A percentile compares a stretch with the other conserved stretches of the same genome.
These are phyloP conservation scores for Penicillium turbatum DNA, from an alignment of 495 filamentous ascomycete species.

Conservation along the genomic window DNA sequence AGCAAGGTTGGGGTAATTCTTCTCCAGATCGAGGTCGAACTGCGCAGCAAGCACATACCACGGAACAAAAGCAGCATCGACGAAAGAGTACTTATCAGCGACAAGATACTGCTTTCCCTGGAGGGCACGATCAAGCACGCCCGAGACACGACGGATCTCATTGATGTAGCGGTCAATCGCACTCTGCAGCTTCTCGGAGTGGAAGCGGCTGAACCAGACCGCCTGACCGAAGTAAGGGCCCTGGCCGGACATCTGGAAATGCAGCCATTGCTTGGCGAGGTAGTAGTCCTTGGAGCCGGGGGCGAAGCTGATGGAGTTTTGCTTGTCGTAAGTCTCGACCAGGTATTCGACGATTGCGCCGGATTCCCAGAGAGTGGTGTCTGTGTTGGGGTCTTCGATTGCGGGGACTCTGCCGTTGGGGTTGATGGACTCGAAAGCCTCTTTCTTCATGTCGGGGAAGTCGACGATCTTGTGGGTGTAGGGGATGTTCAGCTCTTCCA, in stretches of 20 bases:
- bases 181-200: conserved; percentile 54
- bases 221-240: conserved; percentile 64
- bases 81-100: conserved; percentile 54
- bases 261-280: conserved; percentile 59
- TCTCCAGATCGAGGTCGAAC: conserved; percentile 27
- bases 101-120: conserved; percentile 54
- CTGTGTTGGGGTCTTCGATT: conserved; percentile 66
- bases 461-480: conserved; percentile 43
- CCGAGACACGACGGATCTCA: conserved; percentile 56
- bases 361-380: conserved; percentile 64
- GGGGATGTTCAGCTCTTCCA: conserved; percentile 59
- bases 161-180: conserved; percentile 57
- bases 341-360: conserved; percentile 72
- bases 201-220: conserved; percentile 50
- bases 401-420: conserved; percentile 65
- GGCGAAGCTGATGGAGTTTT: conserved; percentile 54
- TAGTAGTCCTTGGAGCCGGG: conserved; percentile 45
- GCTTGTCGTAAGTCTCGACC: conserved; percentile 64
- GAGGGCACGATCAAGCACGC: conserved; percentile 53
- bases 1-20: conserved; percentile 38
- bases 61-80: conserved; percentile 54
- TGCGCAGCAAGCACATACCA: conserved; percentile 39
- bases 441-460: conserved; percentile 53
- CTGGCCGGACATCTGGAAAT: conserved; percentile 65
- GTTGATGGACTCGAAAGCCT: conserved; percentile 54